Conservation (phyloP, 192 early-diverging fungal species). For the Helicostylum pulchrum region DNA sequence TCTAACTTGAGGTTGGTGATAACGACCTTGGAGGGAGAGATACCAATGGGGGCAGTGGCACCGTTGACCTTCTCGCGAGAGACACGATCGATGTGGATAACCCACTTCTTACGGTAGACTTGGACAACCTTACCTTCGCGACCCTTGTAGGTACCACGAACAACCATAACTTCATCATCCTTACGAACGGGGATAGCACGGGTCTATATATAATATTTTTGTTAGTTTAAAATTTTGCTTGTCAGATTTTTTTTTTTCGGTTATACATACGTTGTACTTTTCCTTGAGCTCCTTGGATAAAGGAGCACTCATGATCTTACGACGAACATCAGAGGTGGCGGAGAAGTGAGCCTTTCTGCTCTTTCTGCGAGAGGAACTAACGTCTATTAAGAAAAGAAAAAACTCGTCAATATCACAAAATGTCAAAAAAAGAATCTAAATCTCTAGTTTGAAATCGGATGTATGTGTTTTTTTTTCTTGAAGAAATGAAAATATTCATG, state of each 20-base stretch:
- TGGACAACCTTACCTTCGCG: slow-evolving; percentile 93
- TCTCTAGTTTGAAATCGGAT: neutral
- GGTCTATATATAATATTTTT: slow-evolving; percentile 24
- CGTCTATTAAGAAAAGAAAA: slow-evolving; percentile 47
- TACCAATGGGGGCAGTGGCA: slow-evolving; percentile 82
- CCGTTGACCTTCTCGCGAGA: slow-evolving; percentile 98
- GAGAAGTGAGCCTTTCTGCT: slow-evolving; percentile 98
- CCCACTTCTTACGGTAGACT: slow-evolving; percentile 99
- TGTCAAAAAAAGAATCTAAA: neutral
- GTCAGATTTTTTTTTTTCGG: neutral
- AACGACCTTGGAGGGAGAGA: slow-evolving; percentile 99
- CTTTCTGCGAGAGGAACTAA: slow-evolving; percentile 89
- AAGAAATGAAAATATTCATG: neutral
- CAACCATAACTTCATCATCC: slow-evolving; percentile 96
- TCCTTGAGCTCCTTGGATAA: slow-evolving; percentile 98
- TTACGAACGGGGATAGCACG: slow-evolving; percentile 96
- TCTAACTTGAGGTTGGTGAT: slow-evolving; percentile 93
- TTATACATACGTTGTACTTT: slow-evolving; percentile 79
- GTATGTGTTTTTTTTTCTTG: neutral
- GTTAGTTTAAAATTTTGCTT: neutral
- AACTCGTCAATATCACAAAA: neutral
- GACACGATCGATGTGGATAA: slow-evolving; percentile 98
- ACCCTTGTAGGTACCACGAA: slow-evolving; percentile 94
- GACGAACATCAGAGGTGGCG: slow-evolving; percentile 89
- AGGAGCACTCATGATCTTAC: slow-evolving; percentile 94